phyloP scores from a whole-genome alignment of 2,329 filamentous ascomycete species.

The Hymenoscyphus scutula region DNA sequence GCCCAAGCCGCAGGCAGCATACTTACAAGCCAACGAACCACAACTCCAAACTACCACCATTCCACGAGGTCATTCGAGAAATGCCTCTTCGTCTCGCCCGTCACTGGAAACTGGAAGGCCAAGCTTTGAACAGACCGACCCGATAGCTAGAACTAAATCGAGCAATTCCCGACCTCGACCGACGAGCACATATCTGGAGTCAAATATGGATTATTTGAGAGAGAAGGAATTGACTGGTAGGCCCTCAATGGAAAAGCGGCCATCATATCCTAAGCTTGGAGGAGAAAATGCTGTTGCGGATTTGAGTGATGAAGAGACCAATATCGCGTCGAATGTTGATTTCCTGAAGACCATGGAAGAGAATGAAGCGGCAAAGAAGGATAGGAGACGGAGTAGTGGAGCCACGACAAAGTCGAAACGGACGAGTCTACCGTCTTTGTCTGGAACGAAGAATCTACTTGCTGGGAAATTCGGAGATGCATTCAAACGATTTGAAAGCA shows the following conservation, averaged over 20 bases:
- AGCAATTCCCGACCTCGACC: conserved; percentile 69
- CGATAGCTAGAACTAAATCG: conserved; percentile 61
- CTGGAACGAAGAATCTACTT: conserved; percentile 78
- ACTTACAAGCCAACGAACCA: conserved; percentile 25
- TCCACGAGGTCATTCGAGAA: conserved; percentile 37
- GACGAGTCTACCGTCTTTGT: conserved; percentile 67
- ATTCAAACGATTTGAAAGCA: conserved; percentile 81
- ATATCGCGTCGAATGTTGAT: conserved; percentile 77
- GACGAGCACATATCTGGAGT: conserved; percentile 78
- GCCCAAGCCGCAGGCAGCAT: conserved; percentile 17
- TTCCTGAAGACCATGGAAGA: conserved; percentile 77
- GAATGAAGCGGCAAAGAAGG: conserved; percentile 49
- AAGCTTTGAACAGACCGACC: conserved; percentile 58
- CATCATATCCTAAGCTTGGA: conserved; percentile 22
- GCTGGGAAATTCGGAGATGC: conserved; percentile 88
- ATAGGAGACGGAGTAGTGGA: conserved; percentile 54
- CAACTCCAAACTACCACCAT: conserved; percentile 21
- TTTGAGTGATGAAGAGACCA: conserved; percentile 50
- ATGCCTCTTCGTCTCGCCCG: conserved; percentile 56
- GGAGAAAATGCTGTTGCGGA: conserved; percentile 33
- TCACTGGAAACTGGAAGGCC: conserved; percentile 72
- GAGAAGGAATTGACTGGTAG: conserved; percentile 60
- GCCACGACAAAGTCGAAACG: conserved; percentile 61
- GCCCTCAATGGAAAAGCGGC: conserved; percentile 35
- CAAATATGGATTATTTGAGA: conserved; percentile 77